These are phyloP conservation scores for Penicillium expansum DNA, from an alignment of 2,329 filamentous ascomycete species.

Conservation along the genomic window DNA sequence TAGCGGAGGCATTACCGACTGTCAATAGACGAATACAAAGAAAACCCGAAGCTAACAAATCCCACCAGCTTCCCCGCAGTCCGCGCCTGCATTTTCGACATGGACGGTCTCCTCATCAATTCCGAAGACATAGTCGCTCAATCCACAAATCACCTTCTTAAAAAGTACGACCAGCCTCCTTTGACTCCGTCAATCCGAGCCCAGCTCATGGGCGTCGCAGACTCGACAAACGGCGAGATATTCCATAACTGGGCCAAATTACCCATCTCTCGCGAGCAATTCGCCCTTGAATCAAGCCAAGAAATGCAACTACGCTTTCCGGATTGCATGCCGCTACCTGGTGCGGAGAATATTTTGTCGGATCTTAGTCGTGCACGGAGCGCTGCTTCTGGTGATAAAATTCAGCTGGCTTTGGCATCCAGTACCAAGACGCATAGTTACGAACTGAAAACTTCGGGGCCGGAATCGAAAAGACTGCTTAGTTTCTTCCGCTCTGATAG, in stretches of 20 bases:
- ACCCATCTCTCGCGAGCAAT: slow-evolving; percentile 31
- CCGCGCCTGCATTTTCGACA: slow-evolving; percentile 37
- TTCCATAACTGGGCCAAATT: slow-evolving; percentile 36
- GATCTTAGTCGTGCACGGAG: slow-evolving; percentile 16
- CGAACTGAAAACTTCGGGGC: slow-evolving; percentile 23
- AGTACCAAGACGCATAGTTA: slow-evolving; percentile 22
- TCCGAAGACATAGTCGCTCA: slow-evolving; percentile 34
- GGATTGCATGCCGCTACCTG: slow-evolving; percentile 24
- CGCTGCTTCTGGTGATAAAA: slow-evolving; percentile 11
- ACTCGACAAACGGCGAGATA: slow-evolving; percentile 25
- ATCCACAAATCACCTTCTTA: slow-evolving; percentile 19
- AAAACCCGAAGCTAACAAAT: slow-evolving; percentile 8
- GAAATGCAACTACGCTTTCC: slow-evolving; percentile 30
- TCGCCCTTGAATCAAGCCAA: slow-evolving; percentile 29
- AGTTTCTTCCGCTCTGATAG: slow-evolving; percentile 15
- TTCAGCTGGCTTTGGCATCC: slow-evolving; percentile 26
- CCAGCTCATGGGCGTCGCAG: slow-evolving; percentile 25
- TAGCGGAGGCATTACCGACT: background rate
- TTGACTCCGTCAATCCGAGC: slow-evolving; percentile 19
- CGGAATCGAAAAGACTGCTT: slow-evolving; percentile 21
- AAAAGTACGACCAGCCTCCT: slow-evolving; percentile 19
- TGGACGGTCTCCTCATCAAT: slow-evolving; percentile 37
- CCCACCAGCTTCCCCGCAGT: slow-evolving; percentile 24
- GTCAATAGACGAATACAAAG: background rate
- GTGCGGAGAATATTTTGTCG: slow-evolving; percentile 18